Conservation (phyloP, 805 yeast genomes). For the Suhomyces tanzawaensis region DNA sequence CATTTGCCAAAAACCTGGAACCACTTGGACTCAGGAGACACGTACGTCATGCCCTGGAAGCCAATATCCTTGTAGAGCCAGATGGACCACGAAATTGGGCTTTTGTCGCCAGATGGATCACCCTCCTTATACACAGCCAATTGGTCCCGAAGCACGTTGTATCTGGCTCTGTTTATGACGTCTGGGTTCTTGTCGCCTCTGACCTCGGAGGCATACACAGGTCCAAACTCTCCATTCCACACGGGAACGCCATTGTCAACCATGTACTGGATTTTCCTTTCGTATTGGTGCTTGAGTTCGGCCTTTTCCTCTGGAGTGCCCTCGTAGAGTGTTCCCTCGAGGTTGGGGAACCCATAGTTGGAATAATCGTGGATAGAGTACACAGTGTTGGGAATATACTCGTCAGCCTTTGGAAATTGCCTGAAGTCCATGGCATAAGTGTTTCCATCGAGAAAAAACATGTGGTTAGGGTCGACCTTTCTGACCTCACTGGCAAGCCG, state of each 20-base stretch:
- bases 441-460: constrained; percentile 49
- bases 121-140: constrained; percentile 42
- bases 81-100: constrained; percentile 50
- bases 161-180: constrained; percentile 37
- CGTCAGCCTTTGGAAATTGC: constrained; percentile 36
- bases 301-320: constrained; percentile 35
- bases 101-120: constrained; percentile 47
- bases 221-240: constrained; percentile 56
- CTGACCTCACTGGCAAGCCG: constrained; percentile 41
- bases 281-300: constrained; percentile 37
- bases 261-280: constrained; percentile 45
- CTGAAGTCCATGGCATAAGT: constrained; percentile 52
- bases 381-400: constrained; percentile 42
- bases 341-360: constrained; percentile 43
- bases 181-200: constrained; percentile 43
- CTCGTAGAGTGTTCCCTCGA: constrained; percentile 28
- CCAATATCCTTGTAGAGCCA: constrained; percentile 57
- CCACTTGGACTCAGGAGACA: constrained; percentile 44
- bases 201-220: constrained; percentile 43
- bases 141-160: constrained; percentile 45
- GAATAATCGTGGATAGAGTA: constrained; percentile 51
- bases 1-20: constrained; percentile 41
- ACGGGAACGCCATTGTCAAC: constrained; percentile 42
- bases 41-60: constrained; percentile 49
- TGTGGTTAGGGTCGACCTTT: constrained; percentile 46